Base-by-base conservation (phyloP, 2,329 filamentous ascomycete genomes). In the Exophiala aquamarina region DNA sequence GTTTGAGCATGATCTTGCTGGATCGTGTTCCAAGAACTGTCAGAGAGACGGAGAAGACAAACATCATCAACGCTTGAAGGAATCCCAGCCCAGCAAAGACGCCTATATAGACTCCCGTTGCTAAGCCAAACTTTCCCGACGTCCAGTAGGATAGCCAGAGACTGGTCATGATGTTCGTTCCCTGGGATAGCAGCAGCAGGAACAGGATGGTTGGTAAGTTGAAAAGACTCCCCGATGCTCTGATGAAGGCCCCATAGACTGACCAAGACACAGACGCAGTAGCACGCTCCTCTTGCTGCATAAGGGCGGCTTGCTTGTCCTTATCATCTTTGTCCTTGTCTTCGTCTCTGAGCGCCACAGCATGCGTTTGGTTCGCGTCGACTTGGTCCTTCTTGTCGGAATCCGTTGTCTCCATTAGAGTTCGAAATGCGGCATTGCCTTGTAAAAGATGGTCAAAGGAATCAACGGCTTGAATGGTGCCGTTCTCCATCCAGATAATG, bases 91-190 rank as follows among this genome's bases (percentile, higher is more conserved):
- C 86, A 3, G 87, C 87, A 58, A 84, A 86, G 19, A 78, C 72
- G 11, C 79, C 82, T 59, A 86, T 85, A 62, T 95, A 95, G 20
- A 76, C 69, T 1, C 84, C 88, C 10, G 73, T 79, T 0, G 78
- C 74, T 49, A 86, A 79, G 6, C 76, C 72, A 57, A 86, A 95
- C 62, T 86, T 84, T 64, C 89, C 70, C 1, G 87, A 88, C 1
- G 89, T 93, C 92, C 92, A 97, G 71, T 84, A 97, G 0, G 90
- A 92, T 1, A 97, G 79, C 92, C 92, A 97, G 44, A 97, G 70
- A 61, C 86, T 91, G 10, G 90, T 95, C 56, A 82, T 77, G 55
- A 97, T 92, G 62, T 95, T 96, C 52, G 87, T 79, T 7, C 84
- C 89, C 62, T 95, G 90, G 0, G 87, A 83, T 8, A 90, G 62